A percentile compares a stretch with the other conserved stretches of the same genome.
Conservation (phyloP, 805 yeast species). For the Wickerhamomyces hampshirensis region DNA sequence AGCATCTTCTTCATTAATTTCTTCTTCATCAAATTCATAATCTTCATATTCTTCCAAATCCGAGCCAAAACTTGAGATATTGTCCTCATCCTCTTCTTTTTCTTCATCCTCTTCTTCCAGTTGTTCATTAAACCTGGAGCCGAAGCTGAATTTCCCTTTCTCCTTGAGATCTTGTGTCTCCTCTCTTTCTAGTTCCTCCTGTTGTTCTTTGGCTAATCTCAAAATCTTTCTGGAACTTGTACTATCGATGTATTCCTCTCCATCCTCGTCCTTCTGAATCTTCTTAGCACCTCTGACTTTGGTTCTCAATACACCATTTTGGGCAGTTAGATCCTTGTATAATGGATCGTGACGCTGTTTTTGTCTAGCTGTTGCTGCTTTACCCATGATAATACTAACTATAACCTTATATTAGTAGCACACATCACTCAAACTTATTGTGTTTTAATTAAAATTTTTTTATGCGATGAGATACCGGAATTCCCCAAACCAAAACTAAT, state of each 20-base stretch:
- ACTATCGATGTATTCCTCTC: constrained; percentile 72
- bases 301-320: constrained; percentile 62
- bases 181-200: constrained; percentile 79
- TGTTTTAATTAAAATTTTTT: neutral
- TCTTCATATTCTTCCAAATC: constrained; percentile 27
- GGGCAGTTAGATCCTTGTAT: constrained; percentile 70
- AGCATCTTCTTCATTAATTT: constrained; percentile 76
- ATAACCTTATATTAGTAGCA: neutral
- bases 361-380: constrained; percentile 46
- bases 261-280: constrained; percentile 38
- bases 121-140: constrained; percentile 41
- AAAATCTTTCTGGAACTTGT: constrained; percentile 78
- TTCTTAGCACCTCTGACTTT: constrained; percentile 32
- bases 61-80: constrained; percentile 44
- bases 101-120: constrained; percentile 46
- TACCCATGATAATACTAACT: constrained; percentile 52
- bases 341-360: constrained; percentile 79
- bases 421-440: constrained; percentile 3
- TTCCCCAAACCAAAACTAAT: too few species aligned
- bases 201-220: constrained; percentile 88
- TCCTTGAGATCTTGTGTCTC: constrained; percentile 34
- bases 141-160: constrained; percentile 25
- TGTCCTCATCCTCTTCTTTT: constrained; percentile 34
- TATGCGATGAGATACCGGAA: neutral
- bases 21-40: constrained; percentile 58